These are phyloP conservation scores for Fraxinus dipetala DNA, from an alignment of 305 asterid species.

Conservation along the genomic window DNA sequence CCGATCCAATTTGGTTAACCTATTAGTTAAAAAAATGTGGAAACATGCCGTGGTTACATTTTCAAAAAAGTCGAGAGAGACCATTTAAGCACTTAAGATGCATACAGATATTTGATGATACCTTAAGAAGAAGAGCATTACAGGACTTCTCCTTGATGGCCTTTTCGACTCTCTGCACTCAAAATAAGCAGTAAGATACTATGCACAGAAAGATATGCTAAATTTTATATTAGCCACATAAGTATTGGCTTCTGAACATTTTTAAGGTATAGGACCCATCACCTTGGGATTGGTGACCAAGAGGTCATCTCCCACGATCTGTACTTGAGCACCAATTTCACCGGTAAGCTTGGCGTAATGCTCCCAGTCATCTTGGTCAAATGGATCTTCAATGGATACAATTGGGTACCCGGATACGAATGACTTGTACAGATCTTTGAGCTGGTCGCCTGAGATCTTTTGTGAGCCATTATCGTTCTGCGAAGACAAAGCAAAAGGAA, in stretches of 20 bases:
- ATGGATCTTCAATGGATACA: slow-evolving; percentile 92
- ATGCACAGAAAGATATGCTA: not conserved
- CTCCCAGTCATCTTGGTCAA: slow-evolving; percentile 99
- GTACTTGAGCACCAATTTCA: slow-evolving; percentile 47
- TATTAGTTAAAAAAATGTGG: slow-evolving; percentile 7
- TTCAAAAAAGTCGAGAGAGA: not conserved
- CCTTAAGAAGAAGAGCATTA: slow-evolving; percentile 30
- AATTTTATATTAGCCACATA: not conserved
- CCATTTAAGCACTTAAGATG: not conserved
- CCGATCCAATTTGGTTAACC: slow-evolving; percentile 98
- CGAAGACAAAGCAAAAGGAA: slow-evolving; percentile 8
- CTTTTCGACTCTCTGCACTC: slow-evolving; percentile 79
- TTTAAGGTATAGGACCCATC: not conserved
- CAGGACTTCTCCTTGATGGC: slow-evolving; percentile 87
- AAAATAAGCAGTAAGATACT: not conserved
- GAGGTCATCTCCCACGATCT: slow-evolving; percentile 82
- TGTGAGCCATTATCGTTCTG: slow-evolving; percentile 76
- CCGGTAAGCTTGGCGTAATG: slow-evolving; percentile 53
- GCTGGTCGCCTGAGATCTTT: slow-evolving; percentile 84
- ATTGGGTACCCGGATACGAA: slow-evolving; percentile 86
- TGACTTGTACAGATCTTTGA: slow-evolving; percentile 87
- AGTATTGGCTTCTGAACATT: not conserved
- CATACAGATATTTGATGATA: not conserved
- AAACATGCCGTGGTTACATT: not conserved
- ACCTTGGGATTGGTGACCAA: slow-evolving; percentile 69